A percentile compares a stretch with the other conserved stretches of the same genome.
phyloP scores from a whole-genome alignment of 805 yeast species.

The Metschnikowia santaceciliae region DNA sequence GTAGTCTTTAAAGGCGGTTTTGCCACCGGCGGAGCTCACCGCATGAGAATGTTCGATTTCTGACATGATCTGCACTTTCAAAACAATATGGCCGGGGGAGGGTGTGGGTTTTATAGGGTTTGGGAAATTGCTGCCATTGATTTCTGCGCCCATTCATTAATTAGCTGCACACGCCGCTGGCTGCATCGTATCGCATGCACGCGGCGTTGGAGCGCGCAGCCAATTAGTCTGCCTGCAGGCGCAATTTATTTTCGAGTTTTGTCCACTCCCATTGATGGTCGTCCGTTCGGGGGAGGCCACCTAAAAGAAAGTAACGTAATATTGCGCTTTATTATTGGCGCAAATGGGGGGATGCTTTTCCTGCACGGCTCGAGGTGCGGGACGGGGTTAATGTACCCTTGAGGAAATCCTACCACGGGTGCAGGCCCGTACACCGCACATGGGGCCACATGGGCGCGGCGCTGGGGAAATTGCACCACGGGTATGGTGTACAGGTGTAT shows the following conservation, averaged over 20 bases:
- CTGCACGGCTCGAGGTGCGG: background rate
- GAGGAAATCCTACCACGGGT: background rate
- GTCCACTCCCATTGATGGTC: background rate
- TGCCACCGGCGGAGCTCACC: constrained; percentile 55
- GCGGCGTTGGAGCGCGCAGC: constrained; percentile 1
- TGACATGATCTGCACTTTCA: constrained; percentile 16
- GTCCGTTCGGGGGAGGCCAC: background rate
- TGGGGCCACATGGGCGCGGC: constrained; percentile 8
- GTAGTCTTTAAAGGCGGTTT: constrained; percentile 82
- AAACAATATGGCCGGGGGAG: background rate
- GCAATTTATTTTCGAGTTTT: background rate
- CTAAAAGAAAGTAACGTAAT: background rate
- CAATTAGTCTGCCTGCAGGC: background rate
- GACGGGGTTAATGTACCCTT: background rate
- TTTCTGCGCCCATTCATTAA: constrained; percentile 2
- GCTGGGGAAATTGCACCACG: constrained; percentile 1
- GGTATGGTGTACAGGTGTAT: background rate
- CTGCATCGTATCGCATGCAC: constrained; percentile 6
- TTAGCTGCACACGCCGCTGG: constrained; percentile 3
- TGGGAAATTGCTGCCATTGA: constrained; percentile 3
- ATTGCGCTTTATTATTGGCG: background rate
- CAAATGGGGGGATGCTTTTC: background rate
- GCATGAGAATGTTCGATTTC: constrained; percentile 22
- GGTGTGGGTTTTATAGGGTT: background rate
- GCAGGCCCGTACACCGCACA: constrained; percentile 1